Percentiles rank a stretch among this genome's conserved stretches.
Evolutionary conservation across 768 basidiomycete genomes (phyloP).

Genomic region (Boletus barrowsii): DNA sequence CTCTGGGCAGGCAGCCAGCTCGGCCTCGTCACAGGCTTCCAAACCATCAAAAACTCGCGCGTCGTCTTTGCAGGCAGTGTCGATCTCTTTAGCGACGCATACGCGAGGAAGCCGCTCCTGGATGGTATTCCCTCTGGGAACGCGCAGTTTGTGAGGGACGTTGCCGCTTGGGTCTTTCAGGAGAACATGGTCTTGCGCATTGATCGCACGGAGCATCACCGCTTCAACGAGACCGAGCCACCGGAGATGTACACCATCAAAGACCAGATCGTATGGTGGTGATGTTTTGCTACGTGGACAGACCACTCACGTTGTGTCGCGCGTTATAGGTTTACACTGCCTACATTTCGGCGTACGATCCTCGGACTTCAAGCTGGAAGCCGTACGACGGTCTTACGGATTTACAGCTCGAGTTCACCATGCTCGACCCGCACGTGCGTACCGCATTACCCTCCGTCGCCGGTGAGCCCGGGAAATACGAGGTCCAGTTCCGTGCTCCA

Average conservation of each 20-base stretch:
- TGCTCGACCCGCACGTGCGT: conserved; percentile 97
- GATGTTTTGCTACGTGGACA: not conserved
- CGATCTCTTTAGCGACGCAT: conserved; percentile 76
- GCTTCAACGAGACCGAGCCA: conserved; percentile 58
- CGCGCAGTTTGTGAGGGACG: conserved; percentile 63
- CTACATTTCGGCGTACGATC: conserved; percentile 67
- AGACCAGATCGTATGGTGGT: conserved; percentile 65
- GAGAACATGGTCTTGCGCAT: conserved; percentile 80
- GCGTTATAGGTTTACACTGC: conserved; percentile 63
- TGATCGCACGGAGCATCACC: conserved; percentile 70
- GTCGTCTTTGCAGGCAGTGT: conserved; percentile 80
- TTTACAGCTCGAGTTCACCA: conserved; percentile 93
- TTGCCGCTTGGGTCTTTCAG: conserved; percentile 90
- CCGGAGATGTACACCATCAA: conserved; percentile 80
- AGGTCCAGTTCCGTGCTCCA: conserved; percentile 83
- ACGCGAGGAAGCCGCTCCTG: conserved; percentile 58
- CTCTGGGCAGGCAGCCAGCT: conserved; percentile 80
- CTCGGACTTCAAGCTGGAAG: conserved; percentile 56
- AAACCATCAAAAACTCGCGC: conserved; percentile 73
- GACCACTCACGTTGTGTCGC: not conserved
- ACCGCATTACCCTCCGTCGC: conserved; percentile 62
- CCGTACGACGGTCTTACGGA: conserved; percentile 73
- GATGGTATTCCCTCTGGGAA: conserved; percentile 72
- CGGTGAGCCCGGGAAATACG: conserved; percentile 64
- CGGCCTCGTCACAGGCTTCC: conserved; percentile 84